Conservation (phyloP, 805 yeast genomes). For the Kazachstania bromeliacearum region DNA sequence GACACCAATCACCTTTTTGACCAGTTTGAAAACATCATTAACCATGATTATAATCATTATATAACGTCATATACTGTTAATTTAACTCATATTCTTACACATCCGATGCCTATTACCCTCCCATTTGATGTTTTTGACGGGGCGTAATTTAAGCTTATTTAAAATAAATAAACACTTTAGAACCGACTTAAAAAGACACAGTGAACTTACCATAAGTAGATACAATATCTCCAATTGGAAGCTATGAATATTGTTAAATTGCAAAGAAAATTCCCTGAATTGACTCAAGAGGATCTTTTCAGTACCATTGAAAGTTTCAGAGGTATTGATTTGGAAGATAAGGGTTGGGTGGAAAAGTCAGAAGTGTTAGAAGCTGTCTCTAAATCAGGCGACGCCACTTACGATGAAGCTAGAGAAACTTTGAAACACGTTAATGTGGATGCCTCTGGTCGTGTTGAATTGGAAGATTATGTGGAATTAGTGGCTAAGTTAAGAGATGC, state of each 20-base stretch:
- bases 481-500: constrained; percentile 64
- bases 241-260: constrained; percentile 60
- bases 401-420: constrained; percentile 91
- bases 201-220: too few species aligned
- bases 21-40: too few species aligned
- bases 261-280: constrained; percentile 74
- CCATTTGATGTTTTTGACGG: too few species aligned
- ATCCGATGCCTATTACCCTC: too few species aligned
- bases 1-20: too few species aligned
- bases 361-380: constrained; percentile 79
- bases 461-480: constrained; percentile 86
- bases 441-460: constrained; percentile 93
- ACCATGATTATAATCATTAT: too few species aligned
- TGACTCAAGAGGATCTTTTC: constrained; percentile 81
- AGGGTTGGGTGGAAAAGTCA: constrained; percentile 91
- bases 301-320: constrained; percentile 80
- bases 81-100: too few species aligned
- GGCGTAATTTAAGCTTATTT: too few species aligned
- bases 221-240: too few species aligned
- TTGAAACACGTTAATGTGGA: constrained; percentile 85
- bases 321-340: constrained; percentile 76
- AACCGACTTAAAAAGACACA: too few species aligned
- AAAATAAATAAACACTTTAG: too few species aligned
- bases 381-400: constrained; percentile 66
- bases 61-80: too few species aligned